These are phyloP conservation scores for Cercospora berteroae DNA, from an alignment of 2,329 filamentous ascomycete species.

Conservation along the genomic window DNA sequence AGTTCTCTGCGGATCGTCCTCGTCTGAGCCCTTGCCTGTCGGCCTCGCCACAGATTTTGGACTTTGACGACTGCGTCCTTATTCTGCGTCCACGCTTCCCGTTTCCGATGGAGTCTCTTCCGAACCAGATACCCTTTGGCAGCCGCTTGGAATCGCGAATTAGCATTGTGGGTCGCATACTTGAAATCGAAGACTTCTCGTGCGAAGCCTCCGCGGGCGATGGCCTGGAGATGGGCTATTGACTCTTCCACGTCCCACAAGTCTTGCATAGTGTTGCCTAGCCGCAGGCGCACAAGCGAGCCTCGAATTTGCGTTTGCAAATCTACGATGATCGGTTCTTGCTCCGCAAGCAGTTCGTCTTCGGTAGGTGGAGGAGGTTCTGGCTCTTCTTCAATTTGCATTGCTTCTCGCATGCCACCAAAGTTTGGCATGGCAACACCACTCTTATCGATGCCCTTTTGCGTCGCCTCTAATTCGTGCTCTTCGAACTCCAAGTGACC, in stretches of 20 bases:
- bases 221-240: conserved; percentile 78
- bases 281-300: conserved; percentile 69
- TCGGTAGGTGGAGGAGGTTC: conserved; percentile 80
- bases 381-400: conserved; percentile 78
- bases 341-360: conserved; percentile 78
- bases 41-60: conserved; percentile 76
- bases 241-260: conserved; percentile 83
- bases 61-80: conserved; percentile 67
- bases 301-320: conserved; percentile 85
- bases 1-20: conserved; percentile 49
- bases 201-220: conserved; percentile 82
- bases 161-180: conserved; percentile 77
- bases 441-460: conserved; percentile 93
- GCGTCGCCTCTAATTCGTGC: conserved; percentile 93
- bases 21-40: conserved; percentile 51
- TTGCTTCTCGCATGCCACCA: conserved; percentile 93
- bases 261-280: conserved; percentile 80
- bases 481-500: conserved; percentile 97
- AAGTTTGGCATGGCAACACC: conserved; percentile 97
- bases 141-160: conserved; percentile 74
- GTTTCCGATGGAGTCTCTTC: conserved; percentile 59
- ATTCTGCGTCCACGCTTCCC: conserved; percentile 69
- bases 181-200: conserved; percentile 80
- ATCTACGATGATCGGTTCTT: conserved; percentile 69
- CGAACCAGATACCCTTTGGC: conserved; percentile 75